These are phyloP conservation scores for Olyra latifolia DNA, from an alignment of 176 grass and related monocot genomes.

Conservation along the genomic window DNA sequence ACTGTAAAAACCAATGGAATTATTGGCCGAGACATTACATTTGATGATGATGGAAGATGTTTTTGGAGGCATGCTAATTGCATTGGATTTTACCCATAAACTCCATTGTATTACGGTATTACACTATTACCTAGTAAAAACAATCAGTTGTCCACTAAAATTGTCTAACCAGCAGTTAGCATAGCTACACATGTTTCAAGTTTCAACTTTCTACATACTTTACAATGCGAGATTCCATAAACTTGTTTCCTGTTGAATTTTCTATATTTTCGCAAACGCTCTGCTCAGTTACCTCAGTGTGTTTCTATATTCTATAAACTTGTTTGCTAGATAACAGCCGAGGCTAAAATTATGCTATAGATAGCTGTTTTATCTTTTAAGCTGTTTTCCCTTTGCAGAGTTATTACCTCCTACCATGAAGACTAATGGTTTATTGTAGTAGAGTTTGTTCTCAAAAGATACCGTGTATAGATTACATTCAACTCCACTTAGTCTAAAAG, in stretches of 20 bases:
- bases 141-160: constrained; percentile 6
- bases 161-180: background rate
- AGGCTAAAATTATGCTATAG: background rate
- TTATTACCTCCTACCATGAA: background rate
- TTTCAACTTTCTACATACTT: background rate
- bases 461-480: background rate
- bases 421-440: background rate
- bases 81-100: constrained; percentile 12
- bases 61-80: constrained; percentile 2
- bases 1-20: background rate
- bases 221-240: background rate
- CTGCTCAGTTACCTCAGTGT: background rate
- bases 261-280: background rate
- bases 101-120: background rate
- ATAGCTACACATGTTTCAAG: background rate
- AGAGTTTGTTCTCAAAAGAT: background rate
- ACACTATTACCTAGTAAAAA: background rate
- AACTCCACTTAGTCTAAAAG: background rate
- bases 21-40: background rate
- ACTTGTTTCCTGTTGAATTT: background rate
- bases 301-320: background rate
- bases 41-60: background rate
- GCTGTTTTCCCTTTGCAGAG: constrained; percentile 1
- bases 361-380: constrained; percentile 5
- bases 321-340: constrained; percentile 1